Conservation (phyloP, 192 early-diverging fungal genomes). For the Coemansia sp. region DNA sequence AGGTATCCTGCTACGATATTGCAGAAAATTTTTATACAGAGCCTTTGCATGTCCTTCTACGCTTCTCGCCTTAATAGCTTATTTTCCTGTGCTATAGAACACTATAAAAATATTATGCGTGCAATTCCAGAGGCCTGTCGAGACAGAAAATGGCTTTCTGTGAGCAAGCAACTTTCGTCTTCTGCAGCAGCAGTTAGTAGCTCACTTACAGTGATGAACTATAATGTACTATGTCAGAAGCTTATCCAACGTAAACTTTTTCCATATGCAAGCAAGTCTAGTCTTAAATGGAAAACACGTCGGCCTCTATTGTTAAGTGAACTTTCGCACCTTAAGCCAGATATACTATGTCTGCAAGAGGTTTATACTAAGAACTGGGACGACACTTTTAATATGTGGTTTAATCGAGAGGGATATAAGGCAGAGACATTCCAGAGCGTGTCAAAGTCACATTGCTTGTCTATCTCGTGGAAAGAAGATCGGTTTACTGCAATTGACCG, state of each 20-base stretch:
- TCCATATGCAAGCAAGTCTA: slow-evolving; percentile 56
- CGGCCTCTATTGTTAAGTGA: slow-evolving; percentile 52
- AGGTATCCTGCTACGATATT: too few species aligned
- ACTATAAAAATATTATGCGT: not conserved
- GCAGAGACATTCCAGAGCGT: slow-evolving; percentile 36
- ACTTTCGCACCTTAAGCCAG: slow-evolving; percentile 44
- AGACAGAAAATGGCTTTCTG: slow-evolving; percentile 32
- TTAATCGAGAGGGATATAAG: slow-evolving; percentile 31
- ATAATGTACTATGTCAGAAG: slow-evolving; percentile 61
- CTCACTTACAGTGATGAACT: slow-evolving; percentile 59
- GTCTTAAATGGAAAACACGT: slow-evolving; percentile 58
- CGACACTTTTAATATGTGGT: slow-evolving; percentile 19
- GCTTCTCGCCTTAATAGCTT: not conserved
- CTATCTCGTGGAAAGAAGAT: slow-evolving; percentile 41
- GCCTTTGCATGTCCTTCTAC: not conserved
- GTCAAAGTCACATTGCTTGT: slow-evolving; percentile 37
- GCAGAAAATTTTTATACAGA: not conserved
- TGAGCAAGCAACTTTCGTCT: slow-evolving; percentile 5
- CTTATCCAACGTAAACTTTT: slow-evolving; percentile 58
- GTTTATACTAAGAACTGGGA: slow-evolving; percentile 50
- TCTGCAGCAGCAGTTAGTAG: not conserved
- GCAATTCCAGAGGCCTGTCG: slow-evolving; percentile 24
- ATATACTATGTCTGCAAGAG: slow-evolving; percentile 63
- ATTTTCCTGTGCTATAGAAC: not conserved
- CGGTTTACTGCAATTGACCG: slow-evolving; percentile 33